Base-by-base conservation (phyloP, 805 yeast species). In the Huiozyma naganishii region DNA sequence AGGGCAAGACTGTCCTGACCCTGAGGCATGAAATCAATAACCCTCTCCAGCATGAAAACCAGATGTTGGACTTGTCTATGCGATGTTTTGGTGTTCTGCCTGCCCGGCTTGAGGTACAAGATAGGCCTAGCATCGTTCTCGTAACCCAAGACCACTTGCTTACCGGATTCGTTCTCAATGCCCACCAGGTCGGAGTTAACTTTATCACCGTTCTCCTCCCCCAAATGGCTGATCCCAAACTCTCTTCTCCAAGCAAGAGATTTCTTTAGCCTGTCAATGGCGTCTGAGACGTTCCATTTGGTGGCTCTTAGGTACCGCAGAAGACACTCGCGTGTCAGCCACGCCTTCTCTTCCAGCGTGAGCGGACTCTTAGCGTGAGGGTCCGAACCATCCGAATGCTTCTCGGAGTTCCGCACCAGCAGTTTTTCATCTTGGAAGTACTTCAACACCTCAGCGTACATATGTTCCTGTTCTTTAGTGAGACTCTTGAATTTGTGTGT, bases 1-100 rank as follows among this genome's bases (percentile, higher is more conserved):
- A 92, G 67, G 1, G 97, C 95, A 43, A 92, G 69, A 9, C 94
- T 82, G 59, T 90, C 98, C 65, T 92, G 98, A 23, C 97, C 97
- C 0, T 87, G 73, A 1, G 97, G 96, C 97, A 92, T 90, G 63
- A 76, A 85, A 62, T 88, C 94, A 45, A 90, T 89, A 37, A 84
- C 95, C 46, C 89, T 73, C 64, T 92, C 99, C 43, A 92, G 71
- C 88, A 83, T 83, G 67, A 72, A 90, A 6, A 92, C 97, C 60
- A 92, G 70, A 61, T 88, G 96, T 64, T 92, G 95, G n/a, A 92
- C 96, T 60, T 92, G 99, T 53, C 90, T 75, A 49, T 79, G 82
- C 1, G 92, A 77, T 3, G 92, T 78, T 57, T 86, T 85, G 11
- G 99, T 92, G 67, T 92, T 92, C 65, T 92, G 98, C 59, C 95